Evolutionary conservation across 2,329 filamentous ascomycete genomes (phyloP), one percentile per base, ranked within the genome.

Genomic region (Microcera coccophila): DNA sequence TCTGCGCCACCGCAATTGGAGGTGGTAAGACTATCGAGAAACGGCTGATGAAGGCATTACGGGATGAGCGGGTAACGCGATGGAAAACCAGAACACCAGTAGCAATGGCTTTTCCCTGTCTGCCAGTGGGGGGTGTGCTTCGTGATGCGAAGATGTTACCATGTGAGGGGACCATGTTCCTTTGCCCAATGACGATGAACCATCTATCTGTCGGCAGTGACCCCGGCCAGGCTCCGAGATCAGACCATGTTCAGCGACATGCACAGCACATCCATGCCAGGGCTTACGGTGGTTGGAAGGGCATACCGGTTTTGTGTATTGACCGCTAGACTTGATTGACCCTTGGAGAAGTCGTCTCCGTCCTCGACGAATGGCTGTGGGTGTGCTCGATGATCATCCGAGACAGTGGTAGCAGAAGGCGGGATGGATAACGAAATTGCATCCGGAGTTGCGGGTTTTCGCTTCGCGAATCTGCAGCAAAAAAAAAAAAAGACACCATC

Each of bases 311-410:
- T n/a, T n/a, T n/a, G n/a, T n/a, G n/a, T n/a, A n/a, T n/a, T n/a
- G n/a, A n/a, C n/a, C n/a, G n/a, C n/a, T 12, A 12, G 22, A 26
- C 22, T 12, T 26, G 7, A 26, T 17, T n/a, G 15, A 17, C 29
- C 29, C 29, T 8, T 40, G 39, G 32, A 37, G 39, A 36, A 45
- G 42, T 38, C 35, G 46, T 44, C 41, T 44, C 19, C 42, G 41
- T 41, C 53, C 46, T 36, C 31, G 39, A 36, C 19, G 49, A 36
- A 31, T 24, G 16, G 24, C 24, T 14, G 35, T 29, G 43, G 45
- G 36, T 47, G 42, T n/a, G 17, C 38, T 51, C 10, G 31, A 50
- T 42, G 33, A 35, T 50, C 29, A 39, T 28, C 39, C 50, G 47
- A 53, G 50, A 36, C 44, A 43, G 31, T 21, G 29, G 9, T 28